These are phyloP conservation scores for Lactifluus piperatus DNA, from an alignment of 768 basidiomycete species.

Conservation along the genomic window DNA sequence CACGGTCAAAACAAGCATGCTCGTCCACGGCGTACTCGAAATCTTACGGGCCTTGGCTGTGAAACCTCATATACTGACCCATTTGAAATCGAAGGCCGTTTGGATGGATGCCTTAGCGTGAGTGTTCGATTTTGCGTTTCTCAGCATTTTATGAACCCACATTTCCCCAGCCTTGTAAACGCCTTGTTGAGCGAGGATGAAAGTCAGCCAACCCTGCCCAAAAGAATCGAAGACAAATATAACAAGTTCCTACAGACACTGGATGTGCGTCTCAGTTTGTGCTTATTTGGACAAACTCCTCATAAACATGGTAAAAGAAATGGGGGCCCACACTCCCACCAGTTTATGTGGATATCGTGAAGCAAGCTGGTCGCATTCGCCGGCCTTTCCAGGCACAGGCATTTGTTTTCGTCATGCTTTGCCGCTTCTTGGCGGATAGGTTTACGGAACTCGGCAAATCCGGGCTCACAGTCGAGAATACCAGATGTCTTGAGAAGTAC, in stretches of 20 bases:
- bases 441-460: neutral
- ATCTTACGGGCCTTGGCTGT: neutral
- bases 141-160: neutral
- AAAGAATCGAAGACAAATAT: neutral
- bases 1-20: slow-evolving; percentile 13
- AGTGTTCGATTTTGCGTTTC: neutral
- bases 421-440: slow-evolving; percentile 5
- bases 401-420: slow-evolving; percentile 12
- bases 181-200: neutral
- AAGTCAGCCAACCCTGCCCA: neutral
- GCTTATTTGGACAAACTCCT: neutral
- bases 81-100: slow-evolving; percentile 9
- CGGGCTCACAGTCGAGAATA: neutral
- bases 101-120: slow-evolving; percentile 5
- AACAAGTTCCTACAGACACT: neutral
- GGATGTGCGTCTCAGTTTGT: neutral
- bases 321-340: neutral
- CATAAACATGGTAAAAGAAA: neutral
- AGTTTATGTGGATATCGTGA: slow-evolving; percentile 5
- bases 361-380: slow-evolving; percentile 11
- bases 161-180: neutral
- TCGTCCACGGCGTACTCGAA: slow-evolving; percentile 8
- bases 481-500: slow-evolving; percentile 7
- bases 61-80: neutral
- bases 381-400: slow-evolving; percentile 15